phyloP scores from a whole-genome alignment of 192 early-diverging fungal species.

The Coemansia sp. region DNA sequence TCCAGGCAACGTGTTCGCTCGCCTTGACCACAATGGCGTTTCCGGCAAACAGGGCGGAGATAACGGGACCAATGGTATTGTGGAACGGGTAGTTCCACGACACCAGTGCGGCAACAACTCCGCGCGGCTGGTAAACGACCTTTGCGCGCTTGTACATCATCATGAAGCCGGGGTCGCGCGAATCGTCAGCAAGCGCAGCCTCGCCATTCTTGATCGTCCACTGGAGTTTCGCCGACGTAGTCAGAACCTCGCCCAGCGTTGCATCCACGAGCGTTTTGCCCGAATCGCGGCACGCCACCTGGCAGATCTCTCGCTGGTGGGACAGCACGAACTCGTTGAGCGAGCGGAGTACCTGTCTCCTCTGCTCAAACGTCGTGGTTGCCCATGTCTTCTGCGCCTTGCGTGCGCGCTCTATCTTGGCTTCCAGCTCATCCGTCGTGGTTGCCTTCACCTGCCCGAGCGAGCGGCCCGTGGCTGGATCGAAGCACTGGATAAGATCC shows the following conservation, averaged over 20 bases:
- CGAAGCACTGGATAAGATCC: slow-evolving; percentile 73
- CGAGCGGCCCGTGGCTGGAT: slow-evolving; percentile 79
- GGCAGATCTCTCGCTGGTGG: slow-evolving; percentile 76
- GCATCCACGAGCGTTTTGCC: slow-evolving; percentile 86
- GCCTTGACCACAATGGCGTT: slow-evolving; percentile 85
- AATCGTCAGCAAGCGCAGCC: slow-evolving; percentile 63
- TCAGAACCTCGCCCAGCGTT: slow-evolving; percentile 79
- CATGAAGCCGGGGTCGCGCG: slow-evolving; percentile 66
- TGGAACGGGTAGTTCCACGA: slow-evolving; percentile 91
- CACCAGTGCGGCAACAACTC: slow-evolving; percentile 79
- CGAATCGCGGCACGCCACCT: slow-evolving; percentile 70
- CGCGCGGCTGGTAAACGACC: slow-evolving; percentile 78
- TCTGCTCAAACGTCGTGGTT: slow-evolving; percentile 69
- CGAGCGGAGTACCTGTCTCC: slow-evolving; percentile 68
- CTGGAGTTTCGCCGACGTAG: slow-evolving; percentile 72
- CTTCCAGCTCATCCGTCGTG: slow-evolving; percentile 60
- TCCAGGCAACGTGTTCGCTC: slow-evolving; percentile 85
- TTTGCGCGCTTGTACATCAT: slow-evolving; percentile 76
- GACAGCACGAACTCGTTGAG: slow-evolving; percentile 69
- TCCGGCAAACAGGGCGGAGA: slow-evolving; percentile 79
- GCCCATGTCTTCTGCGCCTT: slow-evolving; percentile 70
- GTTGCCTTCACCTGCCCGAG: slow-evolving; percentile 64
- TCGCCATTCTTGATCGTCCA: slow-evolving; percentile 84
- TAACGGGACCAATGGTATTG: slow-evolving; percentile 76
- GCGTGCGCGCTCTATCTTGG: slow-evolving; percentile 58